Base-by-base conservation (phyloP, 257 asterid genomes). In the Cordia subcordata region DNA sequence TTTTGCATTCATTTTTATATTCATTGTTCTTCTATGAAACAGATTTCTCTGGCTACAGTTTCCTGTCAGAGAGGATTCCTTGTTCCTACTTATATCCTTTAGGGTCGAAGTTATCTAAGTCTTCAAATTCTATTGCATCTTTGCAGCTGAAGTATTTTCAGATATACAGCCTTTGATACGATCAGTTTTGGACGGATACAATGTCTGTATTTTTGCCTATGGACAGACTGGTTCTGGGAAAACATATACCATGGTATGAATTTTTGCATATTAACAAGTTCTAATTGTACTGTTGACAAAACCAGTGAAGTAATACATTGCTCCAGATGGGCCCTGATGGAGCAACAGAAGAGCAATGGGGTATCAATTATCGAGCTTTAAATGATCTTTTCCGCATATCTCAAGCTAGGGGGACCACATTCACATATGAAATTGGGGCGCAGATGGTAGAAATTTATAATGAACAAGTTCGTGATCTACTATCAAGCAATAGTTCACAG, bases 221-320 rank as follows among this genome's bases (percentile, higher is more conserved):
- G 99, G 99, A 21, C 99, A 93, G 71, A 93, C 97, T 60, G 99
- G 99, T 67, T 93, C 99, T 0, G 99, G 99, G 19, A 93, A 93
- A 71, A 89, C 97, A 47, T 85, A 89, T 57, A 93, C 99, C 0
- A 93, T 93, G 99, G 99, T 93, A 82, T 22, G 72, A 55, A 32
- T 9, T 10, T 9, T 12, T 44, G 32, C 38, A 12, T 5, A 6
- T 55, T 55, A 53, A 5, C 19, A 1, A 4, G 8, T 14, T 4
- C 37, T 52, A 3, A 5, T 13, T 16, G 5, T 13, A 47, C 56
- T 54, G 52, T 3, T 13, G 23, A 32, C 27, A 49, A 52, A 11
- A 59, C 35, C 71, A 49, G 61, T 76, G 54, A 74, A 58, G 59
- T 67, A 35, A 27, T 16, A 33, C 59, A 39, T 53, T 52, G 56